Evolutionary conservation across 257 asterid species (phyloP).

Genomic region (Scutellaria barbata): DNA sequence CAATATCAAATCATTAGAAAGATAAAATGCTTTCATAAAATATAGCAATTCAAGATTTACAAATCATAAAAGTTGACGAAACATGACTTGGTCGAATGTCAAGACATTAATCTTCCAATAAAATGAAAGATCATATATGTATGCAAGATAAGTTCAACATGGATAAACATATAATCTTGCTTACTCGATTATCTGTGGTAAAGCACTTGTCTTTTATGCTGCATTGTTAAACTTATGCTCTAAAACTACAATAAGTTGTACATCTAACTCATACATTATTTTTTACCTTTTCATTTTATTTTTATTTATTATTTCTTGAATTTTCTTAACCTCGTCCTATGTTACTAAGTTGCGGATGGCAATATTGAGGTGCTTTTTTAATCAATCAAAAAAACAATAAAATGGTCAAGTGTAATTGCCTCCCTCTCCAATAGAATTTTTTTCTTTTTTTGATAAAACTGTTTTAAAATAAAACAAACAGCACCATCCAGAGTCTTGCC

Average conservation of each 20-base stretch:
- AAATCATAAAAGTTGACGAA: slow-evolving; percentile 9
- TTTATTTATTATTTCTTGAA: slow-evolving; percentile 12
- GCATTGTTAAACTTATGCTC: slow-evolving; percentile 7
- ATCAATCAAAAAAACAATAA: background rate
- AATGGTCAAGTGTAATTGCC: background rate
- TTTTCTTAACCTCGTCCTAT: background rate
- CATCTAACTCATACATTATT: background rate
- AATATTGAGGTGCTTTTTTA: background rate
- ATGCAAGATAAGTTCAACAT: background rate
- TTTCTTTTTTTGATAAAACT: background rate
- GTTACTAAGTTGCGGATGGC: too few relatives aligned
- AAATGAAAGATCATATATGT: background rate
- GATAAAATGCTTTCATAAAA: slow-evolving; percentile 6
- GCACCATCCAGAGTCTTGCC: slow-evolving; percentile 5
- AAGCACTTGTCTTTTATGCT: slow-evolving; percentile 23
- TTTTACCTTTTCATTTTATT: background rate
- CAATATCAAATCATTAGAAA: slow-evolving; percentile 33
- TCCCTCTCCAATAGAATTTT: background rate
- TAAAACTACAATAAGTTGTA: slow-evolving; percentile 6
- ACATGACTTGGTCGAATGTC: background rate
- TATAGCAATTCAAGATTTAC: slow-evolving; percentile 13
- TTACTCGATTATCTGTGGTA: background rate
- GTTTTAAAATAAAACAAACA: slow-evolving; percentile 3
- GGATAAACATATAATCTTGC: slow-evolving; percentile 8
- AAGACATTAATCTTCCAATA: background rate